Conservation (phyloP, 2,329 filamentous ascomycete genomes). For the Penicillium expansum region DNA sequence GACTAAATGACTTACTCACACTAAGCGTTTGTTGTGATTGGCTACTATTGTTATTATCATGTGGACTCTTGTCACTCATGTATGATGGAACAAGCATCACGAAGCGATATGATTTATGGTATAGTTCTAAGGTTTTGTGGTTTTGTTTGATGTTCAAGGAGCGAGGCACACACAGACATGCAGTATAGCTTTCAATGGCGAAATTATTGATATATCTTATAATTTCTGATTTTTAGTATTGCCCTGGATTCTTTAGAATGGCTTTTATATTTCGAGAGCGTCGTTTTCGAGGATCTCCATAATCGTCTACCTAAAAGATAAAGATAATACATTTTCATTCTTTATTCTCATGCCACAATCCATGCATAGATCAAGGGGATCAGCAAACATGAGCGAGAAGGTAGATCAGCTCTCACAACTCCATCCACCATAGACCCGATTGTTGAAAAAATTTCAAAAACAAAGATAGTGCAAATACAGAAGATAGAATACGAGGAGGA, state of each 20-base stretch:
- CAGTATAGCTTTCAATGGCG: neutral
- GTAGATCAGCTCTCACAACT: neutral
- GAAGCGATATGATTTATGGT: neutral
- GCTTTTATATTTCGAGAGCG: neutral
- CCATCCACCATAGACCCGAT: neutral
- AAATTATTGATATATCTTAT: neutral
- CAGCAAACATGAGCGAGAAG: slow-evolving; percentile 9
- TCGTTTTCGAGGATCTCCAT: neutral
- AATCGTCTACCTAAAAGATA: neutral
- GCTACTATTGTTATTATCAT: neutral
- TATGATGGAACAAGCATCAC: neutral
- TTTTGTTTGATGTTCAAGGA: neutral
- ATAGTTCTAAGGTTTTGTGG: too few relatives aligned
- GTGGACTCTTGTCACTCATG: neutral
- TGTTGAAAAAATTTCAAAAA: neutral
- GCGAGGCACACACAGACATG: neutral
- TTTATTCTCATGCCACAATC: slow-evolving; percentile 13
- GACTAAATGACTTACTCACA: slow-evolving; percentile 53
- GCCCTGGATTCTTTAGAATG: neutral
- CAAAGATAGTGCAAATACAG: neutral
- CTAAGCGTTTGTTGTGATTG: neutral
- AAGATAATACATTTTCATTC: slow-evolving; percentile 5
- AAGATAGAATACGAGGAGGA: slow-evolving; percentile 1
- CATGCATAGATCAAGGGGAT: slow-evolving; percentile 5
- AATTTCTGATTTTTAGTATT: neutral